Percentiles rank a stretch among this genome's conserved stretches.
phyloP scores from a whole-genome alignment of 352 stramenopile genomes.

The Phytophthora crassamura region DNA sequence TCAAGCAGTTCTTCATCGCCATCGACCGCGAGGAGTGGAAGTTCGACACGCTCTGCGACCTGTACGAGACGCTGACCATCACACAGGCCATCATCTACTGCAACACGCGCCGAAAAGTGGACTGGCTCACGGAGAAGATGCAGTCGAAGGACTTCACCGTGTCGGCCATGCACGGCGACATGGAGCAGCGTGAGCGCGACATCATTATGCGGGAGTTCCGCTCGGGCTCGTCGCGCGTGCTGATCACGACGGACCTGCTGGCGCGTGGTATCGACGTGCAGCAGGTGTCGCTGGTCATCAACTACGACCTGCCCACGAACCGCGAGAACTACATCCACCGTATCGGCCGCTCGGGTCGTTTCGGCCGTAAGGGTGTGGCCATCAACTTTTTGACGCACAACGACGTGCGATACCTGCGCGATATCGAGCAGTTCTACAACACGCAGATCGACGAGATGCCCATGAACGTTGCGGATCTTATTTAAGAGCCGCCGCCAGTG shows the following conservation, averaged over 20 bases:
- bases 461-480: conserved; percentile 99
- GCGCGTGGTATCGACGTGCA: conserved; percentile 99
- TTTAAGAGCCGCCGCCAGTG: conserved; percentile 83
- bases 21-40: conserved; percentile 99
- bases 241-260: conserved; percentile 99
- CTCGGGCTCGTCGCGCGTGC: conserved; percentile 97
- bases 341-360: conserved; percentile 99
- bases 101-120: conserved; percentile 99
- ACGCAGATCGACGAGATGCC: conserved; percentile 99
- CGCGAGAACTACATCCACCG: conserved; percentile 99
- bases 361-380: conserved; percentile 99
- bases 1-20: conserved; percentile 99
- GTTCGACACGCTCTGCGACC: conserved; percentile 99
- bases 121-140: conserved; percentile 99
- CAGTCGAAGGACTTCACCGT: conserved; percentile 99
- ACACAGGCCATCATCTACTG: conserved; percentile 99
- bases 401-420: conserved; percentile 98
- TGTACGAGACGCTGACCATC: conserved; percentile 99
- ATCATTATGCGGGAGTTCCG: conserved; percentile 99
- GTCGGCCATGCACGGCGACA: conserved; percentile 99
- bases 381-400: conserved; percentile 99
- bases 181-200: conserved; percentile 99
- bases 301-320: conserved; percentile 99
- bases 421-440: conserved; percentile 99
- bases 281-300: conserved; percentile 98